Evolutionary conservation across 2,329 filamentous ascomycete species (phyloP).

Genomic region (Neonectria coccinea): DNA sequence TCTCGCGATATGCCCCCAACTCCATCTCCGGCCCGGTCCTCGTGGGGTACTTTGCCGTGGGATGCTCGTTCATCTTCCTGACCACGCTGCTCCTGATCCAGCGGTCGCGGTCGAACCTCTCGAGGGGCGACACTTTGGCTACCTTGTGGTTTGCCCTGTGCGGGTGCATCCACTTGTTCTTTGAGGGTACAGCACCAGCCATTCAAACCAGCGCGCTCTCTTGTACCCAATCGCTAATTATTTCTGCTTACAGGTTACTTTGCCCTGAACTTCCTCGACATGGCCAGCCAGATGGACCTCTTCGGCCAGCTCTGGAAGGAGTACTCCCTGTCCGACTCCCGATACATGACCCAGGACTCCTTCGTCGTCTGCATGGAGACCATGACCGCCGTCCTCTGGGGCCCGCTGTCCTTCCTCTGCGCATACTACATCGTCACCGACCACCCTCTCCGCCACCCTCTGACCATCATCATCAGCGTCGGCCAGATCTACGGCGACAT

Average conservation of each 20-base stretch:
- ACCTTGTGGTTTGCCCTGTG: slow-evolving; percentile 83
- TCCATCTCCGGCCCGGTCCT: slow-evolving; percentile 69
- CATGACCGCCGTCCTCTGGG: slow-evolving; percentile 65
- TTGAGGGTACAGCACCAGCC: slow-evolving; percentile 51
- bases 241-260: slow-evolving; percentile 58
- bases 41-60: slow-evolving; percentile 68
- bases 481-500: slow-evolving; percentile 65
- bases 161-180: slow-evolving; percentile 61
- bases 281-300: slow-evolving; percentile 55
- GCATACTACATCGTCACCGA: slow-evolving; percentile 58
- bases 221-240: neutral
- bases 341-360: slow-evolving; percentile 64
- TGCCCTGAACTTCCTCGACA: slow-evolving; percentile 55
- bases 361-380: slow-evolving; percentile 69
- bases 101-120: slow-evolving; percentile 63
- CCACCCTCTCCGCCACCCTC: slow-evolving; percentile 60
- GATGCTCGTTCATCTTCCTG: slow-evolving; percentile 68
- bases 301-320: slow-evolving; percentile 70
- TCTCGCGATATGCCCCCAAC: slow-evolving; percentile 75
- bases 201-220: neutral
- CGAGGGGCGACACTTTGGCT: slow-evolving; percentile 65
- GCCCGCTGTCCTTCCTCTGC: slow-evolving; percentile 62
- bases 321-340: slow-evolving; percentile 67
- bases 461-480: slow-evolving; percentile 60
- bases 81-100: slow-evolving; percentile 66